phyloP scores from a whole-genome alignment of 2,329 filamentous ascomycete genomes.

The Chaetothyriales sp. region DNA sequence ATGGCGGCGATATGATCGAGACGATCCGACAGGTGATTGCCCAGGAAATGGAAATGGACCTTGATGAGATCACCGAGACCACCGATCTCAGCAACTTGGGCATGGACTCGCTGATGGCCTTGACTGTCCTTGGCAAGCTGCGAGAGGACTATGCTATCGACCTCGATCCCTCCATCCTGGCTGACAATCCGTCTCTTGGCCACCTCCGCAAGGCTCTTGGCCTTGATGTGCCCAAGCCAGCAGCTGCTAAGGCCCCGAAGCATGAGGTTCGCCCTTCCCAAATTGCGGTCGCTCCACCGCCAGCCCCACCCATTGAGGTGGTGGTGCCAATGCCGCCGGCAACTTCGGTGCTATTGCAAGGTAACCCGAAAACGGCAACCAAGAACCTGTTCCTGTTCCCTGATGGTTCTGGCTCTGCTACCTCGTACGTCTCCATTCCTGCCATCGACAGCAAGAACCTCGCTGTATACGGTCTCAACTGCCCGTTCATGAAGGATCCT shows the following conservation, averaged over 20 bases:
- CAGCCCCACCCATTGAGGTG: constrained; percentile 13
- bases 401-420: constrained; percentile 33
- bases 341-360: constrained; percentile 29
- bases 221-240: constrained; percentile 24
- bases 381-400: constrained; percentile 30
- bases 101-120: constrained; percentile 32
- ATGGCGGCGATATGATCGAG: constrained; percentile 25
- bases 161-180: constrained; percentile 29
- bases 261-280: constrained; percentile 14
- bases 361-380: constrained; percentile 28
- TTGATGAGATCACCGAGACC: constrained; percentile 26
- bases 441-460: constrained; percentile 25
- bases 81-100: constrained; percentile 30
- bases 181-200: constrained; percentile 28
- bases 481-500: constrained; percentile 29
- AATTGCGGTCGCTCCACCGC: constrained; percentile 15
- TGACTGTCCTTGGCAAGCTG: constrained; percentile 31
- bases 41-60: constrained; percentile 30
- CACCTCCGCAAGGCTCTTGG: constrained; percentile 26
- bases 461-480: constrained; percentile 30
- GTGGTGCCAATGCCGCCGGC: constrained; percentile 23
- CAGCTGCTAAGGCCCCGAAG: constrained; percentile 16
- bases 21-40: constrained; percentile 28
- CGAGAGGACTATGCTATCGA: constrained; percentile 30
- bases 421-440: constrained; percentile 31